Evolutionary conservation across 2,329 filamentous ascomycete species (phyloP).

Genomic region (Colletotrichum sp.): DNA sequence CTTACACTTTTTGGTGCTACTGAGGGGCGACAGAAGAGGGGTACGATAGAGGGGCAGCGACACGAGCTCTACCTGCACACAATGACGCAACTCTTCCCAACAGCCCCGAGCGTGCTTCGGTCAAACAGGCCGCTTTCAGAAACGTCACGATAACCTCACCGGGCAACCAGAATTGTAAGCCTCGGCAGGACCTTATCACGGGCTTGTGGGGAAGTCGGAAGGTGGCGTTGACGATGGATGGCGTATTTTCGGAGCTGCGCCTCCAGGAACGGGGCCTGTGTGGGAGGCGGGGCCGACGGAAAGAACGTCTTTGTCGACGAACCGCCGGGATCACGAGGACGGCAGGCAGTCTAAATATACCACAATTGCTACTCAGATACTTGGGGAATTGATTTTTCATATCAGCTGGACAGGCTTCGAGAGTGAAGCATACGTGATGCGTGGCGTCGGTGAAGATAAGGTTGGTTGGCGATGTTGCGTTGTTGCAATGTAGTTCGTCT

Average conservation of each 20-base stretch:
- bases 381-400: not conserved
- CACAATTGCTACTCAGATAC: not conserved
- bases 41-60: not conserved
- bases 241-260: conserved; percentile 9
- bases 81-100: not conserved
- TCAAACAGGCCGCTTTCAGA: not conserved
- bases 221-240: conserved; percentile 9
- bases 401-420: not conserved
- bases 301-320: not conserved
- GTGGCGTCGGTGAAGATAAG: not conserved
- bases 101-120: not conserved
- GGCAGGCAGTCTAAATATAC: conserved; percentile 5
- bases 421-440: not conserved
- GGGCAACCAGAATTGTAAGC: not conserved
- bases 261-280: not conserved
- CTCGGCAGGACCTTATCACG: not conserved
- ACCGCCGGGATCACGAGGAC: not conserved
- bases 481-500: not conserved
- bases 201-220: not conserved
- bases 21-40: not conserved
- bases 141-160: not conserved
- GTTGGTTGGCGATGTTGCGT: not conserved
- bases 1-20: not conserved
- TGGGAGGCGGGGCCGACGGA: not conserved
- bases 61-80: not conserved